These are phyloP conservation scores for Rhodotorula sp. DNA, from an alignment of 1,284 basidiomycete genomes.

Conservation along the genomic window DNA sequence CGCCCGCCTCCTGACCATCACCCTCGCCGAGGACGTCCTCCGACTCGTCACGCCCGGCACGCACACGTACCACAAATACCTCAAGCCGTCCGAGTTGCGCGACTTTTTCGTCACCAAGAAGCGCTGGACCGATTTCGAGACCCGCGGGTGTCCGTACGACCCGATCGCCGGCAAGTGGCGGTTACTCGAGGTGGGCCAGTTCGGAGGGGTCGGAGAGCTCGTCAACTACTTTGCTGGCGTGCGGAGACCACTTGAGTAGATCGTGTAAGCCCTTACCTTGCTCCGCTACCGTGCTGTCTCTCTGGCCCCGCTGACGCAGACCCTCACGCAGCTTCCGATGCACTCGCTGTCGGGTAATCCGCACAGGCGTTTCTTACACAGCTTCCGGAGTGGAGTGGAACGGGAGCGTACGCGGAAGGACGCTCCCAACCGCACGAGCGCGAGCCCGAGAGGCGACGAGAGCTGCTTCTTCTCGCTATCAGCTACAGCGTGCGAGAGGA, in stretches of 20 bases:
- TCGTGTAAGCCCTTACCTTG: too few species aligned
- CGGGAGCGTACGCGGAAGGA: too few species aligned
- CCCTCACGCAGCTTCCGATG: too few species aligned
- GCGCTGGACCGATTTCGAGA: constrained; percentile 48
- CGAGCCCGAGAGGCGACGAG: too few species aligned
- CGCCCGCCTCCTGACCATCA: constrained; percentile 83
- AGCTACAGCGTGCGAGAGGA: too few species aligned
- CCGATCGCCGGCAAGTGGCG: constrained; percentile 33
- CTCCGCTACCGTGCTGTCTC: too few species aligned
- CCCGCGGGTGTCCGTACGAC: constrained; percentile 37
- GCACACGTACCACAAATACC: constrained; percentile 85
- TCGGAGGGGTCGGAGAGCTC: constrained; percentile 25
- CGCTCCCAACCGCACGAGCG: too few species aligned
- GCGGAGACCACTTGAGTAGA: constrained; percentile 29
- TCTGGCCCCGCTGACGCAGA: too few species aligned
- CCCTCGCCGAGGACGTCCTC: constrained; percentile 81
- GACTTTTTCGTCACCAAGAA: constrained; percentile 69
- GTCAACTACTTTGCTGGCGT: constrained; percentile 40
- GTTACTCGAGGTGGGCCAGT: constrained; percentile 26
- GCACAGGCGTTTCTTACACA: too few species aligned
- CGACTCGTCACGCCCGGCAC: constrained; percentile 83
- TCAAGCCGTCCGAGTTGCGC: constrained; percentile 84
- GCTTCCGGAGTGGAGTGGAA: too few species aligned
- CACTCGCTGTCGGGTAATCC: too few species aligned
- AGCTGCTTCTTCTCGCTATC: too few species aligned